Evolutionary conservation across 805 yeast species (phyloP).

Genomic region (Myxozyma melibiosi): DNA sequence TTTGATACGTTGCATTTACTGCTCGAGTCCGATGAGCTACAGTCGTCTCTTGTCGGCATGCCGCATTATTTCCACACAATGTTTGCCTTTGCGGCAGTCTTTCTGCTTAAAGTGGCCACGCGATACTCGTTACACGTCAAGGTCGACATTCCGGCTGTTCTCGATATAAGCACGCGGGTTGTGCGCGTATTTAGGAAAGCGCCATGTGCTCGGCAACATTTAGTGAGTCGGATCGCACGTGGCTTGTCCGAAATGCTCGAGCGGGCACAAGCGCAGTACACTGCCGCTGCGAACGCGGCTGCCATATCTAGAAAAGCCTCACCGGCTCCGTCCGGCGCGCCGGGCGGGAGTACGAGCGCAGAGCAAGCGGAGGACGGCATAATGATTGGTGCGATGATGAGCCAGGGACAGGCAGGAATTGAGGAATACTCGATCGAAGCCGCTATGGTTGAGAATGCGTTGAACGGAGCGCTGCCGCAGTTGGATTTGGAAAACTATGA

Average conservation of each 20-base stretch:
- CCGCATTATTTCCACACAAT: slow-evolving; percentile 29
- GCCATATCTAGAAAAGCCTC: slow-evolving; percentile 2
- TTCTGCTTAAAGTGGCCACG: slow-evolving; percentile 18
- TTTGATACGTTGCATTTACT: slow-evolving; percentile 18
- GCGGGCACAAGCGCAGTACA: slow-evolving; percentile 12
- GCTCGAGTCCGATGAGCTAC: slow-evolving; percentile 17
- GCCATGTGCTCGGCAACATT: slow-evolving; percentile 28
- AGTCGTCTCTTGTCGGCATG: slow-evolving; percentile 17
- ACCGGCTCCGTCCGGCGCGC: slow-evolving; percentile 1
- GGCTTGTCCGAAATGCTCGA: slow-evolving; percentile 25
- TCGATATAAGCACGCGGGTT: slow-evolving; percentile 10
- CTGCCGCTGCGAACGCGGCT: slow-evolving; percentile 9
- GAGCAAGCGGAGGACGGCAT: neutral
- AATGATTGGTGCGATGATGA: neutral
- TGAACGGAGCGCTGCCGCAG: slow-evolving; percentile 8
- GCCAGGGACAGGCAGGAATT: neutral
- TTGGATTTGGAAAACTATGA: slow-evolving; percentile 25
- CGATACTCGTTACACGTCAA: slow-evolving; percentile 18
- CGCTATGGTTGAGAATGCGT: slow-evolving; percentile 8
- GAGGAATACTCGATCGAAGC: slow-evolving; percentile 11
- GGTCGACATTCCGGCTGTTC: slow-evolving; percentile 12
- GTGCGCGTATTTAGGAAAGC: slow-evolving; percentile 10
- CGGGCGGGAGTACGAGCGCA: neutral
- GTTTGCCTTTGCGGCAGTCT: slow-evolving; percentile 28
- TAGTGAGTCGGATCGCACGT: slow-evolving; percentile 21